These are phyloP conservation scores for Neofusicoccum kwambonambiense DNA, from an alignment of 2,329 filamentous ascomycete species.

Conservation along the genomic window DNA sequence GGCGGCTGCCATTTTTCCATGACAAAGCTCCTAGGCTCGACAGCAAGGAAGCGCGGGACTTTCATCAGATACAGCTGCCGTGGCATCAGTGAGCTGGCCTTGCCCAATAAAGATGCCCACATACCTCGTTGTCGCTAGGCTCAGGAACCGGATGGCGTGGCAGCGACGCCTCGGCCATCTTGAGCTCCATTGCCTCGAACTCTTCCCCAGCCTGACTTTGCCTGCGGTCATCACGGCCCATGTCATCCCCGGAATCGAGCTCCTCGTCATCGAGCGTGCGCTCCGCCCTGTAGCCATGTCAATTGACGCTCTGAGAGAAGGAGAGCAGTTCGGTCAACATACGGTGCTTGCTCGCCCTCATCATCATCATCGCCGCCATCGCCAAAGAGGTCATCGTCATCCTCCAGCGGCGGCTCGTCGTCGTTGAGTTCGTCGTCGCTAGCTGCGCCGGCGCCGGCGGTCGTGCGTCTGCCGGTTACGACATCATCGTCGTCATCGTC, in stretches of 20 bases:
- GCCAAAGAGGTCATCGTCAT: slow-evolving; percentile 32
- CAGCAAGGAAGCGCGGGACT: slow-evolving; percentile 69
- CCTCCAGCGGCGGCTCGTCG: slow-evolving; percentile 27
- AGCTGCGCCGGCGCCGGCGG: background rate
- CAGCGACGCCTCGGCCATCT: slow-evolving; percentile 59
- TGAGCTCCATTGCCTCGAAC: slow-evolving; percentile 32
- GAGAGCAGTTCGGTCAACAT: background rate
- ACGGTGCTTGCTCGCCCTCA: slow-evolving; percentile 30
- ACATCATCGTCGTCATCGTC: slow-evolving; percentile 17
- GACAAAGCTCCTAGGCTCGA: slow-evolving; percentile 67
- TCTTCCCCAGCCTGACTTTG: slow-evolving; percentile 48
- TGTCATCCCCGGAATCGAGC: slow-evolving; percentile 61
- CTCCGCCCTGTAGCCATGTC: slow-evolving; percentile 28
- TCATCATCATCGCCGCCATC: slow-evolving; percentile 47
- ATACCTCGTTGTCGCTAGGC: slow-evolving; percentile 67
- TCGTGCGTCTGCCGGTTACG: slow-evolving; percentile 8
- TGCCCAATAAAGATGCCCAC: background rate
- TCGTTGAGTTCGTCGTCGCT: slow-evolving; percentile 28
- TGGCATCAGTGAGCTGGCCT: slow-evolving; percentile 20
- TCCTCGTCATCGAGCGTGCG: slow-evolving; percentile 62
- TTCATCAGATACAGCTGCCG: slow-evolving; percentile 66
- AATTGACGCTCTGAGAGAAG: background rate
- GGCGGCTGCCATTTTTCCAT: slow-evolving; percentile 65
- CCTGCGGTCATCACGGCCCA: slow-evolving; percentile 63
- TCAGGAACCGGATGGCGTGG: slow-evolving; percentile 70